Base-by-base conservation (phyloP, 208 protist genomes). In the Tritrichomonas musculus region DNA sequence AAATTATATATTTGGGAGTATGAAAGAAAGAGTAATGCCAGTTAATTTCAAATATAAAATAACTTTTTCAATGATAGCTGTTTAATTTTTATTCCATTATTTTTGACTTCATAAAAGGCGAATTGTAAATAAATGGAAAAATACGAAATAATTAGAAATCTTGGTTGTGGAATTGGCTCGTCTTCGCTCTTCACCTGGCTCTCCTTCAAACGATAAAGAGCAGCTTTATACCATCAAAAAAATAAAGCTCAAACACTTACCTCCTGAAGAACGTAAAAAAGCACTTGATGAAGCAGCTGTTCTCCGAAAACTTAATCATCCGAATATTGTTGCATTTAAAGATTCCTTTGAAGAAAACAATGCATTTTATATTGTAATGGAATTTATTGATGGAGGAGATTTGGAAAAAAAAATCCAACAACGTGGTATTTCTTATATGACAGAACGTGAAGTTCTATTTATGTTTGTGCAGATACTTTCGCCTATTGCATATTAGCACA, bases 391-490 rank as follows among this genome's bases (percentile, higher is more conserved):
- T 33, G 64, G 64, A 5, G 64, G 64, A n/a, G 64, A 69, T 69
- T n/a, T 69, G 5, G 64, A n/a, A 3, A 69, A 69, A 69, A n/a
- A 33, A 3, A 69, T 69, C 64, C 11, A 69, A 69, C 11, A 69
- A 69, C 8, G 64, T 8, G 77, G 44, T 17, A 17, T n/a, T n/a
- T 33, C 64, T n/a, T n/a, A n/a, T 69, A n/a, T 69, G 5, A 27
- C 77, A 88, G 77, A 88, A 88, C 33, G 60, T 27, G 92, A 82
- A 41, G 39, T 94, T 3, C 92, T 94, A 17, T 64, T 80, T 22
- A 93, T 41, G 14, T 92, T 94, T 53, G 49, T 93, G n/a, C 93
- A 94, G 47, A 94, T 94, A 39, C 57, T 73, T 47, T 64, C 94
- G 8, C 92, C 93, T 0, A 44, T 94, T 25, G 50, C 88, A 39